Base-by-base conservation (phyloP, 805 yeast species). In the Candida fluviatilis region DNA sequence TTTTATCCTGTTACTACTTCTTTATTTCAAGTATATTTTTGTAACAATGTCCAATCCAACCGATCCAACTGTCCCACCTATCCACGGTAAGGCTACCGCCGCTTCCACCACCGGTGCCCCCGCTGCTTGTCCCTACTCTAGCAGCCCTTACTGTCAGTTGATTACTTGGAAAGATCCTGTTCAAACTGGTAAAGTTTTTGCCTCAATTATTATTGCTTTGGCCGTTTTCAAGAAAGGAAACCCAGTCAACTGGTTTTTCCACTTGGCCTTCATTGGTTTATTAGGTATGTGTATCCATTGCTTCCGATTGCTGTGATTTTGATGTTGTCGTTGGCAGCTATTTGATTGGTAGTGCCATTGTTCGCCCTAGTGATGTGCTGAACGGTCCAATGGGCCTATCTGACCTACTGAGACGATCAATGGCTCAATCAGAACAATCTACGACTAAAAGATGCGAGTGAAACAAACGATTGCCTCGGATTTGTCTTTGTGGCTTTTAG, bases 121-220 rank as follows among this genome's bases (percentile, higher is more conserved):
- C 15, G 12, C 13, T 13, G 14, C 15, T 14, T 31, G 35, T 21
- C 17, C 17, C 8, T 16, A 34, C 38, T 11, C 11, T 3, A 14
- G 17, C 19, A 19, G 13, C 15, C 31, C 44, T 13, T 39, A 40
- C 18, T 48, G 58, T 48, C 48, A 51, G 29, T 66, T 85, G 48
- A 68, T 86, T 44, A 78, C 87, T 46, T 85, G 95, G 95, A 66
- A 74, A 47, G 70, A 82, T 56, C 93, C 97, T 31, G 68, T 74
- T 47, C 73, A 73, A 56, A 81, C 96, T 36, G 96, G 84, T 45
- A 80, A 81, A 55, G 78, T 83, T 32, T 77, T 88, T 50, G 93
- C 84, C 31, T 70, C 78, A 25, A 69, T 82, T 43, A 55, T 86
- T 33, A 58, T 70, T 19, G 61, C 71, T 18, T 66, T 85, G 54